Evolutionary conservation across 176 grass and related monocot species (phyloP), one percentile per base, ranked within the genome.

Genomic region (Aegilops longissima): DNA sequence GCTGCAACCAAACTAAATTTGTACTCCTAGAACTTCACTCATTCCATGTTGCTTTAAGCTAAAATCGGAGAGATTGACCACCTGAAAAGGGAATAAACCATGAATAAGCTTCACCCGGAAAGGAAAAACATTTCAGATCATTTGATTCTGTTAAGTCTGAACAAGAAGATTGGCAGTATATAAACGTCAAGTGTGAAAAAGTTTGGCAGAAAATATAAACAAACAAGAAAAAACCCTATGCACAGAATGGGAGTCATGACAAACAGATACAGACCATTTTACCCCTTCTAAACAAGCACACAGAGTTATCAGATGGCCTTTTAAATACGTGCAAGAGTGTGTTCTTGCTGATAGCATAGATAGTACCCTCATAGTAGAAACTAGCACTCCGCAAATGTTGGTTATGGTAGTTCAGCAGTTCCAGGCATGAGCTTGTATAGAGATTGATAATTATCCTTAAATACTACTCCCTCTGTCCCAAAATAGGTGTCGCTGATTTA

Each of bases 41-140:
- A 12, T 76, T 39, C 8, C 39, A 23, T 76, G 21, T 4, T 6
- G 25, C 58, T 12, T 16, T 74, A 11, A 76, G 4, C 40, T 76
- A 83, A 59, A 80, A 63, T 61, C 4, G 89, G 25, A 59, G 85
- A 73, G 44, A 12, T 27, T 90, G 74, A 5, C 58, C 80, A 83
- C 80, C 80, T 87, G 75, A 87, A 11, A 61, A 23, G 23, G 2
- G 23, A 31, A 79, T 20, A 12, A 7, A 3, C 21, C 17, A 71
- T 0, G 9, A 65, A 62, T 86, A 20, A 90, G 73, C 7, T 82
- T 78, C 63, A 71, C 69, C 11, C 36, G 3, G n/a, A 76, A 24
- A 83, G 20, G 9, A 6, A 69, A 40, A 13, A 45, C 38, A 85
- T 4, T 73, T 5, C 27, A 20, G 61, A 12, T 51, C 35, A 69